Percentiles rank a stretch among this genome's conserved stretches.
Conservation (phyloP, 208 protist genomes). For the Crithidia acanthocephali region DNA sequence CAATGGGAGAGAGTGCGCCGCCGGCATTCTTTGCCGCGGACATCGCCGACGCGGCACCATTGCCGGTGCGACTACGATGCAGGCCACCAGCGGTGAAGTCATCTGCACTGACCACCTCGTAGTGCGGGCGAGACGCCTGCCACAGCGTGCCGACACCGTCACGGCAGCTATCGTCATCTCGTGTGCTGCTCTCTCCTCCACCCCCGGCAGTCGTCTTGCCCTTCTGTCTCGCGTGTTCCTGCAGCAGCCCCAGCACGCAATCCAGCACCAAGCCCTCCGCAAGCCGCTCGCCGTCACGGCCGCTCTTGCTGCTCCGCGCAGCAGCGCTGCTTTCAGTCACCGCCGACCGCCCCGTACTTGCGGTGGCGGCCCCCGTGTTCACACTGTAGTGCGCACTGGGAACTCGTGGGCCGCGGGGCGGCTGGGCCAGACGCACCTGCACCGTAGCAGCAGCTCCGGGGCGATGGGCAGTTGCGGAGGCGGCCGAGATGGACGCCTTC, state of each 20-base stretch:
- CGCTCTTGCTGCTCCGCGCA: neutral
- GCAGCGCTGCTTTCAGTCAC: neutral
- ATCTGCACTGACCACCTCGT: slow-evolving; percentile 57
- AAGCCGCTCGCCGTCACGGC: slow-evolving; percentile 4
- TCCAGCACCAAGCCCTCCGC: slow-evolving; percentile 28
- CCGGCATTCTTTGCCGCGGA: neutral
- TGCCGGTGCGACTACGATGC: neutral
- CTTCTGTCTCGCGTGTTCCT: slow-evolving; percentile 15
- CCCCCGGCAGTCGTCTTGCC: neutral
- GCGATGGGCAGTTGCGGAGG: slow-evolving; percentile 16
- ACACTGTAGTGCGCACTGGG: neutral
- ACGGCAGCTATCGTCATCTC: neutral
- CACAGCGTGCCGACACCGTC: neutral
- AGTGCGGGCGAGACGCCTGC: slow-evolving; percentile 21
- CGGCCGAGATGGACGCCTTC: neutral
- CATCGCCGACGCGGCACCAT: neutral
- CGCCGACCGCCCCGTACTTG: too few species aligned
- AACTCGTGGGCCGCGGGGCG: slow-evolving; percentile 6
- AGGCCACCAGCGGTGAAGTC: slow-evolving; percentile 28
- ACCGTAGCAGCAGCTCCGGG: neutral
- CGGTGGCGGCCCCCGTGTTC: neutral
- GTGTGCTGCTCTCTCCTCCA: neutral
- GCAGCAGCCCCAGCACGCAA: slow-evolving; percentile 29
- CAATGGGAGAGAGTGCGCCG: slow-evolving; percentile 42
- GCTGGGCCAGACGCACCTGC: slow-evolving; percentile 3